phyloP scores from a whole-genome alignment of 2,329 filamentous ascomycete species.

The Fusarium domesticum region DNA sequence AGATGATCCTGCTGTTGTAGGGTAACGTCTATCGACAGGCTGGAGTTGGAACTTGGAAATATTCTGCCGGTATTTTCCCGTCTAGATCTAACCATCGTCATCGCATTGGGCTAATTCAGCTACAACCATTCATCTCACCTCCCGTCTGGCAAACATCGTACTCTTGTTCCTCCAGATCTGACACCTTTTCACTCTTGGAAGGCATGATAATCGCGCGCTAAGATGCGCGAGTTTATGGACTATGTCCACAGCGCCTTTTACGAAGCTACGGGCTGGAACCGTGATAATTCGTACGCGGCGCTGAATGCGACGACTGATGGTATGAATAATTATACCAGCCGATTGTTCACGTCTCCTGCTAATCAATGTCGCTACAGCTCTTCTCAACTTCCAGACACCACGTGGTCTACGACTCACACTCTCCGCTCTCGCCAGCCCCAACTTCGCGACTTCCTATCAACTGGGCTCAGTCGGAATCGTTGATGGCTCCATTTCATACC shows the following conservation, averaged over 20 bases:
- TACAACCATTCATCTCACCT: not conserved
- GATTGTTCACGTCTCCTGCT: conserved; percentile 14
- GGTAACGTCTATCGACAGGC: not conserved
- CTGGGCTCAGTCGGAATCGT: conserved; percentile 87
- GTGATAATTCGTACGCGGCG: conserved; percentile 86
- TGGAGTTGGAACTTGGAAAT: not conserved
- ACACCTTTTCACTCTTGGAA: too few relatives aligned
- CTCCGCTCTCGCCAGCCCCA: conserved; percentile 85
- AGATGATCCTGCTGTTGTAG: not conserved
- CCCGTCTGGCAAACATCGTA: not conserved
- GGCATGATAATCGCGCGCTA: conserved; percentile 32
- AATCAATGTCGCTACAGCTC: conserved; percentile 48
- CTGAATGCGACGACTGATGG: conserved; percentile 81
- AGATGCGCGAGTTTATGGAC: conserved; percentile 96
- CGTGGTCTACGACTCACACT: conserved; percentile 80
- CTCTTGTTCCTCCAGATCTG: too few relatives aligned
- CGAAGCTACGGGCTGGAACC: conserved; percentile 80
- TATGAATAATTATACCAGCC: conserved; percentile 36
- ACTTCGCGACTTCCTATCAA: conserved; percentile 92
- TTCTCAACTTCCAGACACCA: conserved; percentile 86
- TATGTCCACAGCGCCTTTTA: conserved; percentile 92
- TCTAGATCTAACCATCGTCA: not conserved
- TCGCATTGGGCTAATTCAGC: not conserved
- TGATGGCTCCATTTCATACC: conserved; percentile 94
- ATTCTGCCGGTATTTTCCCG: not conserved